Evolutionary conservation across 1,139 yeast genomes (phyloP), one percentile per base, ranked within the genome.

Genomic region (Diutina sp.): DNA sequence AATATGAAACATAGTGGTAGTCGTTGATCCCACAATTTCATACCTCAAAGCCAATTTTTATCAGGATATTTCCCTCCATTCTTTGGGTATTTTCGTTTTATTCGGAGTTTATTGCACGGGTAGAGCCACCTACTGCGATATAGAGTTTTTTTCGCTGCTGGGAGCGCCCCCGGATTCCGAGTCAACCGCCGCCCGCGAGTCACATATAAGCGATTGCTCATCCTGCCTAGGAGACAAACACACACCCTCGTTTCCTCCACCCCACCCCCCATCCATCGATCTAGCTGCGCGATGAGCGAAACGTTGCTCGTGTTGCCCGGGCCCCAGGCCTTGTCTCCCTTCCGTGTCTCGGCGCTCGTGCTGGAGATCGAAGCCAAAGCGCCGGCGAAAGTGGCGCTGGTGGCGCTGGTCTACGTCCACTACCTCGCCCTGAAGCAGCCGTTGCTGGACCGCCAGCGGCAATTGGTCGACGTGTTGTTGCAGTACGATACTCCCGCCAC

Each of bases 301-400:
- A 44, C 55, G 53, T 53, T 70, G 71, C 77, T 86, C 68, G 78
- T 87, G 63, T 77, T 89, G 62, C 87, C 96, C 56, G 99, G 99
- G 59, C 96, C 97, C 56, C 81, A 80, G 67, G 98, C 97, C 61
- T 79, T 91, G 67, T 90, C 98, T 56, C 80, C 80, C 56, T 93
- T 93, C 71, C 83, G 99, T 72, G 84, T 90, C 63, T 80, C 82
- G 60, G 85, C 79, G 63, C 77, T 90, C 72, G 76, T 83, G 63
- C 79, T 80, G 64, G 91, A 86, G 64, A 82, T 91, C 71, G 87
- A 88, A 71, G 79, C 79, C 60, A 78, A 83, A 58, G 83, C 85
- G 56, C 86, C 90, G 57, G 80, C 80, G 54, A n/a, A n/a, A 6
- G 53, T 50, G 28, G 6, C 53, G 12, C 83, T 83, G 55, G 83